Evolutionary conservation across 495 filamentous ascomycete genomes (phyloP).

Genomic region (Lentithecium fluviatile): DNA sequence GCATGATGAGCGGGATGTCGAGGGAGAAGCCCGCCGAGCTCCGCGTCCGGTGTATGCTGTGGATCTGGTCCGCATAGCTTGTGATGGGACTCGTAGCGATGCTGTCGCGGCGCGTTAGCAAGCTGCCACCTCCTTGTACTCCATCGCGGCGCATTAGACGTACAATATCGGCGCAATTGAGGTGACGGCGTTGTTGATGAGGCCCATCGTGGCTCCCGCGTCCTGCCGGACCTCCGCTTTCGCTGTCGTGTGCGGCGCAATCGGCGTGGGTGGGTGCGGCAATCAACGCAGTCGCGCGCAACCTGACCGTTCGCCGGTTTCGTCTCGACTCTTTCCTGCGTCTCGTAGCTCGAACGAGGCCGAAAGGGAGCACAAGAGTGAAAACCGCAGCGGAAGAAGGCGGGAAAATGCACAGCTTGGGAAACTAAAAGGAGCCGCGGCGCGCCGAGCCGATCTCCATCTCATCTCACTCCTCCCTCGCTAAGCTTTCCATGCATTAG

Average conservation of each 20-base stretch:
- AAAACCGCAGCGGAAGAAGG: neutral
- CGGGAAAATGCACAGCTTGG: neutral
- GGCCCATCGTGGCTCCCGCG: slow-evolving; percentile 24
- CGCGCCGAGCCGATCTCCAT: slow-evolving; percentile 16
- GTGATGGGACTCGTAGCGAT: slow-evolving; percentile 80
- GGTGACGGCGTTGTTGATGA: slow-evolving; percentile 37
- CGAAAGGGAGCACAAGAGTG: neutral
- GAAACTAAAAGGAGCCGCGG: neutral
- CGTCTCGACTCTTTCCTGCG: too few relatives aligned
- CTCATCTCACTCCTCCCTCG: neutral
- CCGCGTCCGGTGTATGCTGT: slow-evolving; percentile 76
- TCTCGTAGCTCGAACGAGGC: too few relatives aligned
- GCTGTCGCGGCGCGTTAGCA: slow-evolving; percentile 29
- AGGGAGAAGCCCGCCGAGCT: slow-evolving; percentile 85
- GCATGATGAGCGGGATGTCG: slow-evolving; percentile 97
- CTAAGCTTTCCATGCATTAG: too few relatives aligned
- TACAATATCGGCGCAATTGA: slow-evolving; percentile 45
- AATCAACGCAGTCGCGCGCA: too few relatives aligned
- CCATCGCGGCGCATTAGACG: slow-evolving; percentile 7
- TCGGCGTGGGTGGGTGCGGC: too few relatives aligned
- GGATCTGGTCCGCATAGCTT: slow-evolving; percentile 88
- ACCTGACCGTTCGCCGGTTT: too few relatives aligned
- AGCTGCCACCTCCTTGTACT: neutral
- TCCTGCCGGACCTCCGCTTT: neutral
- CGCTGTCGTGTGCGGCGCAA: neutral